Evolutionary conservation across 371 early-diverging fungal species (phyloP).

Genomic region (Rhizopus sp.): DNA sequence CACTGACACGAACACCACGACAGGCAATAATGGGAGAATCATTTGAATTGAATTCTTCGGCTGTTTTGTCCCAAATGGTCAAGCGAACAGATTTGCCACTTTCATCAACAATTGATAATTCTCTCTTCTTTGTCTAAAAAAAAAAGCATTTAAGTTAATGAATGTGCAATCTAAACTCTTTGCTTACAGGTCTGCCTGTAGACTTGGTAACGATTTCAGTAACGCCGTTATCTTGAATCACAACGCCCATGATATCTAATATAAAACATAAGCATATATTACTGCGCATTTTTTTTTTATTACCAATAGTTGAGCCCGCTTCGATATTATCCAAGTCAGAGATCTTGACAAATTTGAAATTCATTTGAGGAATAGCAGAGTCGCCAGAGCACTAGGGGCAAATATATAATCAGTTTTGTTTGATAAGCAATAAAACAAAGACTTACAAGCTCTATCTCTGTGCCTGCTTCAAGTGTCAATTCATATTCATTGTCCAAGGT

Average conservation of each 20-base stretch:
- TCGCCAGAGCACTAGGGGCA: conserved; percentile 60
- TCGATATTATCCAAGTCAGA: conserved; percentile 62
- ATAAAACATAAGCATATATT: conserved; percentile 1
- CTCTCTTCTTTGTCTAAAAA: conserved; percentile 77
- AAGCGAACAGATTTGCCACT: conserved; percentile 69
- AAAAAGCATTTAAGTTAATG: neutral
- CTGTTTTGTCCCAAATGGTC: conserved; percentile 91
- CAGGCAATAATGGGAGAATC: conserved; percentile 74
- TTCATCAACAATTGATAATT: conserved; percentile 83
- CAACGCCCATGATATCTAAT: conserved; percentile 84
- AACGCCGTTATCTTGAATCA: conserved; percentile 67
- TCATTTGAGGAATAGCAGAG: conserved; percentile 64
- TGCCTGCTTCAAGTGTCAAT: conserved; percentile 73
- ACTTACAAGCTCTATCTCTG: conserved; percentile 64
- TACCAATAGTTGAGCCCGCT: conserved; percentile 71
- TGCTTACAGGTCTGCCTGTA: conserved; percentile 66
- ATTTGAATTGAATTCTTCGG: conserved; percentile 64
- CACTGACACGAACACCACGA: conserved; percentile 83
- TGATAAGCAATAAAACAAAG: neutral
- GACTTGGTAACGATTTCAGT: conserved; percentile 68
- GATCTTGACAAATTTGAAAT: conserved; percentile 71
- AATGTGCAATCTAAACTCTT: neutral
- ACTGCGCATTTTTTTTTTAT: neutral
- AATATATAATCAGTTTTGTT: neutral
- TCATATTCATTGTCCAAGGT: conserved; percentile 92